Conservation (phyloP, 768 basidiomycete genomes). For the Agaricus blazei region DNA sequence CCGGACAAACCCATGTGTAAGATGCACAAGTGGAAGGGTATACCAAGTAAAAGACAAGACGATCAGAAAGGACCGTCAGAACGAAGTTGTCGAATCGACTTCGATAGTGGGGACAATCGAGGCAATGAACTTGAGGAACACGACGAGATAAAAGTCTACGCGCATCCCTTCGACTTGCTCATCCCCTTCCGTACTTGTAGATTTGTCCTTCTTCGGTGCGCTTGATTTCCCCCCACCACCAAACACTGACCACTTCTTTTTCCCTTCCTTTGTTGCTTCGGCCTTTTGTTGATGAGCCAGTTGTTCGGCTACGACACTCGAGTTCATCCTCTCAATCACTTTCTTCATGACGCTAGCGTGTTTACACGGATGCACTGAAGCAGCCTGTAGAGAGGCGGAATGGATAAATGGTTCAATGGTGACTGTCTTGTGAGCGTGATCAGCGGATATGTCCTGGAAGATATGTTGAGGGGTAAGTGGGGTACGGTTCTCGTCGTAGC, state of each 20-base stretch:
- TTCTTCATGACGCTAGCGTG: constrained; percentile 99
- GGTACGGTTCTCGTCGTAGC: constrained; percentile 93
- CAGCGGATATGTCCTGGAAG: constrained; percentile 95
- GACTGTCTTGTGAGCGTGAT: constrained; percentile 97
- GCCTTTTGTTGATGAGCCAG: constrained; percentile 52
- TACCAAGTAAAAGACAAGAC: neutral
- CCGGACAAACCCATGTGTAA: neutral
- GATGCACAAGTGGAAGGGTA: constrained; percentile 1
- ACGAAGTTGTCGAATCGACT: constrained; percentile 86
- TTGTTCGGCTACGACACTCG: constrained; percentile 78
- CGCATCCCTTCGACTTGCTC: constrained; percentile 86
- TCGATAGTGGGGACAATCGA: constrained; percentile 99
- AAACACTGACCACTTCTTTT: constrained; percentile 80
- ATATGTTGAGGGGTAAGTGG: constrained; percentile 87
- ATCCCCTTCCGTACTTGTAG: constrained; percentile 38
- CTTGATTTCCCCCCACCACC: constrained; percentile 21
- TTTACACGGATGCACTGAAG: constrained; percentile 97
- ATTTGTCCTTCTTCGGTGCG: constrained; percentile 7
- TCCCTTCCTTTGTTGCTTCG: constrained; percentile 41
- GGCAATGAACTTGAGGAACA: constrained; percentile 98
- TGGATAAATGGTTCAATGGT: constrained; percentile 99
- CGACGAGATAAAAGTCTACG: constrained; percentile 97
- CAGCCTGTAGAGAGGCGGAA: constrained; percentile 75
- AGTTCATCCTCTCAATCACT: constrained; percentile 98
- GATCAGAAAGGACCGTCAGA: constrained; percentile 24